A percentile compares a stretch with the other conserved stretches of the same genome.
Conservation (phyloP, 2,329 filamentous ascomycete genomes). For the Sarocladium strictum region DNA sequence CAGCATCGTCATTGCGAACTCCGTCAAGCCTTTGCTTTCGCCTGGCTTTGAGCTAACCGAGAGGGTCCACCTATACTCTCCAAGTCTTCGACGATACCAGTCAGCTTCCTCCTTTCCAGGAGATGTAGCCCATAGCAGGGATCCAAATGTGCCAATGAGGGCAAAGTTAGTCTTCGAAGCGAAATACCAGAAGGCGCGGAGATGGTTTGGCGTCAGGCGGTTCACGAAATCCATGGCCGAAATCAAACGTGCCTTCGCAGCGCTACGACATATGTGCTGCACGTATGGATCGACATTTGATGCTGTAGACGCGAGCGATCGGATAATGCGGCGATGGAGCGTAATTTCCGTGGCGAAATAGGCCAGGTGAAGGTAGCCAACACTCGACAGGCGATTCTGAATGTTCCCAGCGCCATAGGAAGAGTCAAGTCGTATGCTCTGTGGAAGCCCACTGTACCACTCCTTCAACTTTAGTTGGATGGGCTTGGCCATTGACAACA, state of each 20-base stretch:
- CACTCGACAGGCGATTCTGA: slow-evolving; percentile 47
- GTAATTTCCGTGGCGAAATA: slow-evolving; percentile 95
- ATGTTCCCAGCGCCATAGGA: slow-evolving; percentile 20
- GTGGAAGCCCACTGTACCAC: slow-evolving; percentile 69
- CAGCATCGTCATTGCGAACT: slow-evolving; percentile 72
- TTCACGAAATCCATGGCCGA: slow-evolving; percentile 98
- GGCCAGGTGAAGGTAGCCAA: slow-evolving; percentile 78
- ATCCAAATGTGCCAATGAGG: slow-evolving; percentile 89
- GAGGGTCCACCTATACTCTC: slow-evolving; percentile 91
- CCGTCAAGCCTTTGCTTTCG: slow-evolving; percentile 50
- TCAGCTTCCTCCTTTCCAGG: slow-evolving; percentile 84
- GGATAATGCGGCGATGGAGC: slow-evolving; percentile 83
- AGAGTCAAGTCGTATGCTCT: slow-evolving; percentile 60
- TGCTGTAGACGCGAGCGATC: slow-evolving; percentile 54
- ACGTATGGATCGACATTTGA: slow-evolving; percentile 67
- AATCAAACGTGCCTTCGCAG: slow-evolving; percentile 89
- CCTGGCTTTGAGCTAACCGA: slow-evolving; percentile 74
- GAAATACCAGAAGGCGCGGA: slow-evolving; percentile 91
- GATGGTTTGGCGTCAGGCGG: slow-evolving; percentile 76
- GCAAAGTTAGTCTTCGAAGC: slow-evolving; percentile 87
- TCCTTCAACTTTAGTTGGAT: slow-evolving; percentile 79
- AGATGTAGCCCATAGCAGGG: slow-evolving; percentile 81
- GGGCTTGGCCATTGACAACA: slow-evolving; percentile 70
- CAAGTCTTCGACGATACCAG: slow-evolving; percentile 80
- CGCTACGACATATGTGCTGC: slow-evolving; percentile 85